Evolutionary conservation across 176 grass and related monocot genomes (phyloP), one percentile per base, ranked within the genome.

Genomic region (Panicum miliaceum): DNA sequence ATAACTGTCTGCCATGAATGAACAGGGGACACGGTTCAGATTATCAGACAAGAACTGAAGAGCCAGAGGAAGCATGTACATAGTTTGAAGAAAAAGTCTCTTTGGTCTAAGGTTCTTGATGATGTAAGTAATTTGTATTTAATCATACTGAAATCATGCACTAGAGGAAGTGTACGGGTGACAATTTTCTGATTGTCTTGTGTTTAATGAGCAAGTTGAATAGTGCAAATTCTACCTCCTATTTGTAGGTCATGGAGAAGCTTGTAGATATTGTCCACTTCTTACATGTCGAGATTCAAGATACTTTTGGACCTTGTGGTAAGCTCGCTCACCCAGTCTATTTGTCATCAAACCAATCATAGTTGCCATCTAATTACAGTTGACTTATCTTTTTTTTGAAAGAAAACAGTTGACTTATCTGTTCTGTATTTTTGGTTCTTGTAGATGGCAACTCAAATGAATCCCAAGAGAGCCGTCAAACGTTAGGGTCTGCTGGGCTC

Each of bases 211-310:
- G 19, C 12, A 73, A 85, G 38, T 45, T 89, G 51, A 66, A 68
- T 23, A 19, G 41, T 74, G 75, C 25, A 56, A 85, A 41, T 16
- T 68, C 40, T 69, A 59, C 34, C 27, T 65, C 48, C 71, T 64
- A 48, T 48, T 77, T 64, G 8, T 71, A 98, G 95, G 91, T 95
- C 66, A 90, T 93, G 87, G 92, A 93, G 84, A 98, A 95, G 67
- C 92, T 98, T 82, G 95, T 98, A 80, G 89, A 95, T 62, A 91
- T 91, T 64, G 91, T 98, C 69, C 92, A 98, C 25, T 98, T 93
- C 78, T 89, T 98, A 76, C 95, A 95, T 87, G 56, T 98, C 25
- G 87, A 95, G 67, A 98, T 95, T 58, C 84, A 86, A 77, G 82
- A 93, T 90, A 79, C 87, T n/a, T 95, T 98, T 98, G 92, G 90